phyloP scores from a whole-genome alignment of 371 early-diverging fungal genomes.

The Mortierella sp. region DNA sequence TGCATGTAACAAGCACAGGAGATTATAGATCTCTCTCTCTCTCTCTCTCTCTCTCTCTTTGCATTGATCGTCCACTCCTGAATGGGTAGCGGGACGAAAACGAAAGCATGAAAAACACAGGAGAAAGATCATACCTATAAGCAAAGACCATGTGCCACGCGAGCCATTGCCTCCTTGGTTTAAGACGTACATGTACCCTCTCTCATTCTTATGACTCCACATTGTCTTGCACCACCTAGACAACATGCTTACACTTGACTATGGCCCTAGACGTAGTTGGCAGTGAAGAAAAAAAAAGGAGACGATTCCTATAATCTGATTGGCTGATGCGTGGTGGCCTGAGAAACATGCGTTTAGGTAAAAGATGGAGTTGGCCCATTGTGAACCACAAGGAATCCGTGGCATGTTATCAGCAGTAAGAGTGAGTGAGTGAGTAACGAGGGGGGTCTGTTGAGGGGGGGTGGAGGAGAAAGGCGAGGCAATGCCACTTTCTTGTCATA shows the following conservation, averaged over 20 bases:
- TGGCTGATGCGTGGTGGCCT: conserved; percentile 38
- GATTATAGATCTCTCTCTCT: not conserved
- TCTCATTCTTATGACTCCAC: too few species aligned
- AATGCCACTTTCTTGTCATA: too few species aligned
- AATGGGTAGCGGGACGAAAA: not conserved
- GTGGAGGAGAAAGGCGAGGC: too few species aligned
- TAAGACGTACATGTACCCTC: too few species aligned
- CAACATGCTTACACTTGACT: not conserved
- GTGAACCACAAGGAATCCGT: not conserved
- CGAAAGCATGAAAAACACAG: not conserved
- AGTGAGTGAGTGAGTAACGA: too few species aligned
- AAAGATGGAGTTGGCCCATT: not conserved
- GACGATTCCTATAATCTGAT: conserved; percentile 4
- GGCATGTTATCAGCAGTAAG: too few species aligned
- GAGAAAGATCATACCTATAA: not conserved
- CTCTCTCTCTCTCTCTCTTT: not conserved
- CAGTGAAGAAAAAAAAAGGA: conserved; percentile 8
- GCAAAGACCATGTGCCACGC: conserved; percentile 11
- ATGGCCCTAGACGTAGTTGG: not conserved
- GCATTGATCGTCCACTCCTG: not conserved
- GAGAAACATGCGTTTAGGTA: conserved; percentile 6
- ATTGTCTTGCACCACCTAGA: not conserved
- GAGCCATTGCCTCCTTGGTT: not conserved
- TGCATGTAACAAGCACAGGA: too few species aligned
- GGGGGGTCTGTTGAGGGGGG: too few species aligned